These are phyloP conservation scores for Dacryopinax primogenitus DNA, from an alignment of 768 basidiomycete species.

Conservation along the genomic window DNA sequence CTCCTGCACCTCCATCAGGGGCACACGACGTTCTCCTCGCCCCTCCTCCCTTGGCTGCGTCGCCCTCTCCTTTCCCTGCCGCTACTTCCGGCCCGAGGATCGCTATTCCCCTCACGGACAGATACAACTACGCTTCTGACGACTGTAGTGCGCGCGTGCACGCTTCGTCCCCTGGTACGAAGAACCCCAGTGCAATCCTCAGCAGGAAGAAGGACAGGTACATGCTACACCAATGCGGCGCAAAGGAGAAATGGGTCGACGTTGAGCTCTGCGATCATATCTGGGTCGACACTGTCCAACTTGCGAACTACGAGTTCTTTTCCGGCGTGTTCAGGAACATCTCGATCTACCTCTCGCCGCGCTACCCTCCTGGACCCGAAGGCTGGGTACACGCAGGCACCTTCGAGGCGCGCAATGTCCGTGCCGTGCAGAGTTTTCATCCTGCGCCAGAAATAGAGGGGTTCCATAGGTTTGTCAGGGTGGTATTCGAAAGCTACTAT, in stretches of 20 bases:
- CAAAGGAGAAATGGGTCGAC: constrained; percentile 58
- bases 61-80: too few species aligned
- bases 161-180: constrained; percentile 63
- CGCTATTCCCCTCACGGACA: constrained; percentile 62
- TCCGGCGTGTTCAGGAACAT: constrained; percentile 92
- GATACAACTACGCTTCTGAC: constrained; percentile 86
- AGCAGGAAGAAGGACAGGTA: constrained; percentile 84
- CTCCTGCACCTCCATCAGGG: constrained; percentile 18
- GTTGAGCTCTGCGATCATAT: constrained; percentile 98
- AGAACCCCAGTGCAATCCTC: constrained; percentile 70
- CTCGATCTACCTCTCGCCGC: constrained; percentile 55
- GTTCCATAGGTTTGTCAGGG: constrained; percentile 87
- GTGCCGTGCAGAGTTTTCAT: constrained; percentile 79
- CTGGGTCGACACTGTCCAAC: constrained; percentile 85
- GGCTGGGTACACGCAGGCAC: constrained; percentile 70
- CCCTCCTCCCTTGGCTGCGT: background rate
- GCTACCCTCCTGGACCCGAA: constrained; percentile 44
- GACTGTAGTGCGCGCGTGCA: constrained; percentile 94
- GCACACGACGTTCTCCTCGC: constrained; percentile 25
- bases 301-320: constrained; percentile 97
- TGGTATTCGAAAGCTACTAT: constrained; percentile 89
- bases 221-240: constrained; percentile 86
- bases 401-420: constrained; percentile 66
- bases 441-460: constrained; percentile 55
- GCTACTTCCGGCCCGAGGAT: constrained; percentile 40